Evolutionary conservation across 306 rosid species (phyloP).

Genomic region (Quercus glauca): DNA sequence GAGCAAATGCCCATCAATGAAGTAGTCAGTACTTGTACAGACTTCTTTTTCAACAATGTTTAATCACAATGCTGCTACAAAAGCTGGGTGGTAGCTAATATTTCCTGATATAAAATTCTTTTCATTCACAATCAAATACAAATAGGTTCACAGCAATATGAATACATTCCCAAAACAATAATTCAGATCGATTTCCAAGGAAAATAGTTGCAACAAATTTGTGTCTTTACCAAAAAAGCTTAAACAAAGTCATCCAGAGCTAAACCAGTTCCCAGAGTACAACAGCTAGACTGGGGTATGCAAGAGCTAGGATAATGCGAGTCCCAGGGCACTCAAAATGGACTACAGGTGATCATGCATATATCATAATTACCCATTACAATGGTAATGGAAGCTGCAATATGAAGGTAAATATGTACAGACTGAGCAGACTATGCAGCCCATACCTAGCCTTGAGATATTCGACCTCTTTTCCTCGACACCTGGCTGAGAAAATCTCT

Average conservation of each 20-base stretch:
- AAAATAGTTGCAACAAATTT: background rate
- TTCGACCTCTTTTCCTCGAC: slow-evolving; percentile 75
- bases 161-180: background rate
- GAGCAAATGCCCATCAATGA: too few relatives aligned
- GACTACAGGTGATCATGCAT: too few relatives aligned
- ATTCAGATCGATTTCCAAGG: too few relatives aligned
- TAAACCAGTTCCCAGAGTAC: background rate
- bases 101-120: too few relatives aligned
- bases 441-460: slow-evolving; percentile 6
- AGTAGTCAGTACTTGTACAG: too few relatives aligned
- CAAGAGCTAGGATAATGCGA: background rate
- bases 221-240: background rate
- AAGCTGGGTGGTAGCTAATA: too few relatives aligned
- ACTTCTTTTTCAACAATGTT: too few relatives aligned
- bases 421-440: background rate
- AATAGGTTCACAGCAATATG: too few relatives aligned
- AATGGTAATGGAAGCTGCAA: background rate
- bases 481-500: slow-evolving; percentile 80
- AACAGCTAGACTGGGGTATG: background rate
- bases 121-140: too few relatives aligned
- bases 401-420: background rate
- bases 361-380: background rate
- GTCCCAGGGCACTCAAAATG: background rate
- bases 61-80: too few relatives aligned
- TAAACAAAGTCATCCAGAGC: background rate